phyloP scores from a whole-genome alignment of 345 rosid genomes.

The Rhodamnia rubescens region DNA sequence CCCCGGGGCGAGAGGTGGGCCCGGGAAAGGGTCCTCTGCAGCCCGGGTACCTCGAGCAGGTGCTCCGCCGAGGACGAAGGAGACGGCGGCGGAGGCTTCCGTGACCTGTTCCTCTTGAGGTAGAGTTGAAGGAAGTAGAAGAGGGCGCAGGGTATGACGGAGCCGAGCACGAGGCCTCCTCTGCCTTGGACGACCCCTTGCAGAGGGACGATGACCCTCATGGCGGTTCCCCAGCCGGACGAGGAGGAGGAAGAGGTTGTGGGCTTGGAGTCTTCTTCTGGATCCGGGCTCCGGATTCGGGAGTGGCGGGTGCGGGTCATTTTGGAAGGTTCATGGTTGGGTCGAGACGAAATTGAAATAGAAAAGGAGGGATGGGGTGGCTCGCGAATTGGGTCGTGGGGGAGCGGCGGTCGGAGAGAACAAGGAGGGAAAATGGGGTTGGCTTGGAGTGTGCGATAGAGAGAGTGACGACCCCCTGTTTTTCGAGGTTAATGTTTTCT shows the following conservation, averaged over 20 bases:
- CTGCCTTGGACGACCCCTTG: slow-evolving; percentile 93
- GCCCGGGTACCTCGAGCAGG: slow-evolving; percentile 39
- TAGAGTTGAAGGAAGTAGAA: slow-evolving; percentile 88
- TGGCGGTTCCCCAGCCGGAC: slow-evolving; percentile 52
- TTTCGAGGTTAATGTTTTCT: neutral
- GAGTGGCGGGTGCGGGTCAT: slow-evolving; percentile 51
- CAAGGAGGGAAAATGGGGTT: slow-evolving; percentile 4
- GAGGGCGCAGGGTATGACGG: slow-evolving; percentile 88
- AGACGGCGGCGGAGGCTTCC: slow-evolving; percentile 22
- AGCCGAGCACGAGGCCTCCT: slow-evolving; percentile 83
- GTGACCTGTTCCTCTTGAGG: slow-evolving; percentile 47
- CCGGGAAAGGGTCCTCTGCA: slow-evolving; percentile 57
- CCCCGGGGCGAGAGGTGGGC: slow-evolving; percentile 56
- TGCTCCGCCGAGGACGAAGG: slow-evolving; percentile 40
- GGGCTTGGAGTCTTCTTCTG: slow-evolving; percentile 19
- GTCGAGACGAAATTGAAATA: neutral
- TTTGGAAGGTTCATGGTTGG: neutral
- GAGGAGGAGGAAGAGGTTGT: slow-evolving; percentile 5
- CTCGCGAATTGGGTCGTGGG: neutral
- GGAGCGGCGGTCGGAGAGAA: slow-evolving; percentile 6
- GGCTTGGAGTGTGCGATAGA: slow-evolving; percentile 15
- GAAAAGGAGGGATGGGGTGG: neutral
- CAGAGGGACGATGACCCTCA: slow-evolving; percentile 89
- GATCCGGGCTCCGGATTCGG: slow-evolving; percentile 25
- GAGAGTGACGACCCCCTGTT: slow-evolving; percentile 1